These are phyloP conservation scores for Metarhizium robertsii DNA, from an alignment of 2,329 filamentous ascomycete genomes.

Conservation along the genomic window DNA sequence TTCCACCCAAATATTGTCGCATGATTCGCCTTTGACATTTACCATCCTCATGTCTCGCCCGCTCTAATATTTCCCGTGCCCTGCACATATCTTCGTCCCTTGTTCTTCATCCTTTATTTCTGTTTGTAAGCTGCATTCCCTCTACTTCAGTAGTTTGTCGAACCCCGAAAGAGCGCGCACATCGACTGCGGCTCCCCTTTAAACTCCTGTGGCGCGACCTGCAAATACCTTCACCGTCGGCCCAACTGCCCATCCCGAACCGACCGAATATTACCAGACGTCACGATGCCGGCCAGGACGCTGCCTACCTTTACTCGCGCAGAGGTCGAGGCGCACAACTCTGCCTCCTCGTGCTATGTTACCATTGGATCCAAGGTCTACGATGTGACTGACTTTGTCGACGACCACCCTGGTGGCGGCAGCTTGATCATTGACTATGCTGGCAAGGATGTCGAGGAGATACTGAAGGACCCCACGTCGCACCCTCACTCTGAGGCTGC, in stretches of 20 bases:
- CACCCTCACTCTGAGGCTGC: slow-evolving; percentile 84
- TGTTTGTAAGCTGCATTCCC: neutral
- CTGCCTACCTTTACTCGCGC: slow-evolving; percentile 74
- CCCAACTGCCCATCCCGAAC: neutral
- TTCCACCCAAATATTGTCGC: neutral
- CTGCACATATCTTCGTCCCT: neutral
- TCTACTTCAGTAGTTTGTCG: neutral
- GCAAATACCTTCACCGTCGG: neutral
- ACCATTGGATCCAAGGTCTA: slow-evolving; percentile 85
- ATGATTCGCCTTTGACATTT: neutral
- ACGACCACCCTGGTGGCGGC: slow-evolving; percentile 82
- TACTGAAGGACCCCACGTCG: slow-evolving; percentile 73
- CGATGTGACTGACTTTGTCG: slow-evolving; percentile 86
- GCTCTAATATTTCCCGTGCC: neutral
- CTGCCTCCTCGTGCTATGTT: slow-evolving; percentile 80
- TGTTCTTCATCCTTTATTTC: neutral
- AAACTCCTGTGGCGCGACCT: neutral
- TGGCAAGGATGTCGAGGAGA: slow-evolving; percentile 74
- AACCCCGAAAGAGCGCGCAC: neutral
- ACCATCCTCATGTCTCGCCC: neutral
- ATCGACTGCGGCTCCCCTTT: neutral
- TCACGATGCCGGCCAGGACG: slow-evolving; percentile 64
- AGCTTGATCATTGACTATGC: slow-evolving; percentile 85
- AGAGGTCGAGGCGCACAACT: slow-evolving; percentile 76
- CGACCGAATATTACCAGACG: neutral